phyloP scores from a whole-genome alignment of 2,329 filamentous ascomycete species.

The Colletotrichum cuscutae region DNA sequence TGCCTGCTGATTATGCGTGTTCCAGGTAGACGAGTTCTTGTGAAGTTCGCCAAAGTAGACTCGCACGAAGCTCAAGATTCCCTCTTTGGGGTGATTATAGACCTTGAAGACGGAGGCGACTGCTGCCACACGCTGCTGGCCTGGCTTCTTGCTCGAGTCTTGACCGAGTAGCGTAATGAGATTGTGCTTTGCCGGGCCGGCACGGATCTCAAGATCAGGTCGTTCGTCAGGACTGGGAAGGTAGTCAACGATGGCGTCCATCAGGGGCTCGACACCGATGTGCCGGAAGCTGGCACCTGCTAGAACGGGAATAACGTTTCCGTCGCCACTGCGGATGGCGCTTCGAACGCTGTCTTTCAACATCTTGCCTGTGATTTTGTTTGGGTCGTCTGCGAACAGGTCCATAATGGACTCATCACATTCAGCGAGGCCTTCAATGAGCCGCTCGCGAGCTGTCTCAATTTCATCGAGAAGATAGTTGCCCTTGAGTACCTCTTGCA shows the following conservation, averaged over 20 bases:
- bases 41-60: slow-evolving; percentile 88
- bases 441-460: slow-evolving; percentile 76
- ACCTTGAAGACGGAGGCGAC: slow-evolving; percentile 91
- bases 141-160: slow-evolving; percentile 41
- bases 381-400: slow-evolving; percentile 80
- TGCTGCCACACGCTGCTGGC: slow-evolving; percentile 51
- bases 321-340: slow-evolving; percentile 74
- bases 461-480: slow-evolving; percentile 73
- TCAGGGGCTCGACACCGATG: slow-evolving; percentile 89
- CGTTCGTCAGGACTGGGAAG: slow-evolving; percentile 85
- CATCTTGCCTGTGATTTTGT: slow-evolving; percentile 74
- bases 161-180: slow-evolving; percentile 45
- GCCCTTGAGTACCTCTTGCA: slow-evolving; percentile 48
- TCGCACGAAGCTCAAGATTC: slow-evolving; percentile 89
- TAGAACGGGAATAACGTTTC: slow-evolving; percentile 85
- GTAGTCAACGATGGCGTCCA: slow-evolving; percentile 89
- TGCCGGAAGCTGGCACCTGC: slow-evolving; percentile 94
- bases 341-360: slow-evolving; percentile 81
- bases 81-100: slow-evolving; percentile 85
- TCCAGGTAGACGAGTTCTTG: slow-evolving; percentile 82
- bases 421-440: slow-evolving; percentile 88
- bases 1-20: slow-evolving; percentile 82
- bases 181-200: slow-evolving; percentile 66
- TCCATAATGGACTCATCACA: slow-evolving; percentile 89
- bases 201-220: slow-evolving; percentile 80